Evolutionary conservation across 352 stramenopile species (phyloP), one percentile per base, ranked within the genome.

Genomic region (Elongisporangium prolatum): DNA sequence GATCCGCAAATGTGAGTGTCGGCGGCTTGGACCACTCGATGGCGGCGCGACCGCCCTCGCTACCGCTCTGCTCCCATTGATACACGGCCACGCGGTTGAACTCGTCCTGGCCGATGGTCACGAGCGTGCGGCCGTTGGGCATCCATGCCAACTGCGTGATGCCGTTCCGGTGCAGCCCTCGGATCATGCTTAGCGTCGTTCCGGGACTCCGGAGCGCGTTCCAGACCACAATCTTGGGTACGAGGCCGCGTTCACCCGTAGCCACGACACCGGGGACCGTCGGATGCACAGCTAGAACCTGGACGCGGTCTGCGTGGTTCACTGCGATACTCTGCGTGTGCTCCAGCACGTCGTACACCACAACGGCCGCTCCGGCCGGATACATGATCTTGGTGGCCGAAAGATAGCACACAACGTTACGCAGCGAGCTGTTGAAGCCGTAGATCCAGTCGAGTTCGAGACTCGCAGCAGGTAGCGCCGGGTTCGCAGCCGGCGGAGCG

Each of bases 381-480:
- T 84, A 93, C 28, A 83, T 69, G 37, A 83, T 77, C 55, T 91
- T 80, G 10, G 73, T 66, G 2, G 81, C 67, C 0, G 80, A 86
- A 17, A 89, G 60, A 59, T 93, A 93, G 50, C 86, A 67, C 14
- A 84, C 68, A 11, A 80, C 57, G 34, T 68, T 69, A 9, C 84
- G 77, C 14, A 89, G 50, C 52, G 88, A 74, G 52, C 79, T 89
- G 60, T 93, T 93, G 61, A 85, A 87, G 17, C 84, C 84, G 57
- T 93, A 91, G 54, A 93, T 50, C 84, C 84, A 93, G 50, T 93
- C 84, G 11, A 93, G 64, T 50, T 85, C 69, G 25, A 93, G 74
- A 48, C 77, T 86, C 20, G 80, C 80, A 3, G 79, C 67, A 17
- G 80, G 78, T 4, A 84, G 56, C 20, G 69, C 71, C 8, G 73